Evolutionary conservation across 208 protist species (phyloP).

Genomic region (Cochliopodium minus): DNA sequence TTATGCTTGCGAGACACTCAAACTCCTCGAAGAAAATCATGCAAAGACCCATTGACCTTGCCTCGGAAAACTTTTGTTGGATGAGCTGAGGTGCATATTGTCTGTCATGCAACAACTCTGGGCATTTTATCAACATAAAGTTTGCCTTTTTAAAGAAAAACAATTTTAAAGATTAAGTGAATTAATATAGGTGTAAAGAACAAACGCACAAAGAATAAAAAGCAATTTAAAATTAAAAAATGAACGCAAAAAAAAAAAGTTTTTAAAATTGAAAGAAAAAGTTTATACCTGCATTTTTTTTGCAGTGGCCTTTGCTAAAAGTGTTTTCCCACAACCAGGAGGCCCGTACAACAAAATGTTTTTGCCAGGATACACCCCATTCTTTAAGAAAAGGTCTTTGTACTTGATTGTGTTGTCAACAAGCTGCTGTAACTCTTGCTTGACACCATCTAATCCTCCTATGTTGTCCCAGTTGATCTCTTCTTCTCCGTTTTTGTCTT

Average conservation of each 20-base stretch:
- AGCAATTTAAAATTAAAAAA: not conserved
- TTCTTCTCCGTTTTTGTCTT: too few relatives aligned
- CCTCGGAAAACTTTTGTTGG: slow-evolving; percentile 99
- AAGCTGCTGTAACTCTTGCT: slow-evolving; percentile 95
- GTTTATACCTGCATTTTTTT: slow-evolving; percentile 97
- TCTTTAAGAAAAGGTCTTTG: slow-evolving; percentile 98
- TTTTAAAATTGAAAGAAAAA: too few relatives aligned
- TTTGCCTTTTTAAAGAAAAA: slow-evolving; percentile 91
- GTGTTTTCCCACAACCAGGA: slow-evolving; percentile 95
- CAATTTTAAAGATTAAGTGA: slow-evolving; percentile 75
- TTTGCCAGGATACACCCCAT: slow-evolving; percentile 95
- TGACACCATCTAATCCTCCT: slow-evolving; percentile 92
- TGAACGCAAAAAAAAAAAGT: not conserved
- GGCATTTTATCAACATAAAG: slow-evolving; percentile 99
- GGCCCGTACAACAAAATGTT: slow-evolving; percentile 92
- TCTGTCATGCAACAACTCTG: slow-evolving; percentile 98
- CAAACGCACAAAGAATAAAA: not conserved
- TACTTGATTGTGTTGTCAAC: slow-evolving; percentile 99
- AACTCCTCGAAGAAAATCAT: slow-evolving; percentile 99
- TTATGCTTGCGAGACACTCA: slow-evolving; percentile 92
- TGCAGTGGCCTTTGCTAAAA: slow-evolving; percentile 88
- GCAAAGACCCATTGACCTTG: slow-evolving; percentile 90
- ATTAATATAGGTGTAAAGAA: slow-evolving; percentile 31
- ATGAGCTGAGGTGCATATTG: too few relatives aligned
- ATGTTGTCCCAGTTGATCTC: slow-evolving; percentile 99